Percentiles rank a stretch among this genome's conserved stretches.
Conservation (phyloP, 2,329 filamentous ascomycete genomes). For the Scorias spongiosa region DNA sequence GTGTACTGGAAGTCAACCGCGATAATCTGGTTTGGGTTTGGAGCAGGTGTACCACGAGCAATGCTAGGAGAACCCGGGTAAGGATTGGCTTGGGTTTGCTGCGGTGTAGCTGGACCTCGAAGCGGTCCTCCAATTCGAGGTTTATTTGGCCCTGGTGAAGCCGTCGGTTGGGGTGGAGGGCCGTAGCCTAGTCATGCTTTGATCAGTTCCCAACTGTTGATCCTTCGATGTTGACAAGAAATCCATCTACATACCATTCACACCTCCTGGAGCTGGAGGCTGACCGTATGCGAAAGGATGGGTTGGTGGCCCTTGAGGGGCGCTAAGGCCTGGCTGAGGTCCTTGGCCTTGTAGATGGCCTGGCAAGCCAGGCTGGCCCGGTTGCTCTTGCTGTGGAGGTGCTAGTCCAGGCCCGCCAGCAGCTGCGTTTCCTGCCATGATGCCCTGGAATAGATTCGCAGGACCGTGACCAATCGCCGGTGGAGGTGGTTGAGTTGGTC, state of each 20-base stretch:
- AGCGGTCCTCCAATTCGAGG: conserved; percentile 44
- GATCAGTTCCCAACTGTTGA: not conserved
- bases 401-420: conserved; percentile 76
- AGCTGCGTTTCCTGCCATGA: conserved; percentile 77
- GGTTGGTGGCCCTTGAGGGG: conserved; percentile 45
- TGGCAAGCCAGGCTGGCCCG: conserved; percentile 40
- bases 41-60: conserved; percentile 61
- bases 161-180: conserved; percentile 64
- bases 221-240: not conserved
- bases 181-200: conserved; percentile 46
- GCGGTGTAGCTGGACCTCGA: conserved; percentile 65
- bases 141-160: conserved; percentile 73
- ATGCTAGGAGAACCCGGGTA: conserved; percentile 85
- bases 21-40: conserved; percentile 19
- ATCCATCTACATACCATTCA: conserved; percentile 40
- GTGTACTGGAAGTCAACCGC: conserved; percentile 18
- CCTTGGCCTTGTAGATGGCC: conserved; percentile 59
- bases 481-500: conserved; percentile 70
- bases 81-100: conserved; percentile 75
- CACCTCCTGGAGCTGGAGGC: conserved; percentile 42
- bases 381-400: conserved; percentile 39
- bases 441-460: conserved; percentile 84
- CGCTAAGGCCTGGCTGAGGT: conserved; percentile 45
- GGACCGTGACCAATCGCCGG: conserved; percentile 73
- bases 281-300: conserved; percentile 47